Conservation (phyloP, 441 rosid species). For the Mallotus japonicus region DNA sequence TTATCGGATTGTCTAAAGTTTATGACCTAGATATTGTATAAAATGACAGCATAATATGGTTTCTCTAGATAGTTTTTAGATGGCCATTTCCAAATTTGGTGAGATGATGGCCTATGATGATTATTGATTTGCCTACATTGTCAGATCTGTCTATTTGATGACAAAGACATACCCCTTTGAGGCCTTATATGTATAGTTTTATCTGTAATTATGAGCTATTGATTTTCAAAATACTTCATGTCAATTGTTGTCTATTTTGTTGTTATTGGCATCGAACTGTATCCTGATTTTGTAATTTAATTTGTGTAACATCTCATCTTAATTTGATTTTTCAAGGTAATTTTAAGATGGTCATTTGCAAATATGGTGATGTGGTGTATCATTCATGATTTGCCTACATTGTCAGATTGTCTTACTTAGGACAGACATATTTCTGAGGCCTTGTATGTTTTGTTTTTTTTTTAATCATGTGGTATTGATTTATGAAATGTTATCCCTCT, state of each 20-base stretch:
- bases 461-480: too few relatives aligned
- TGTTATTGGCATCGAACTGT: too few relatives aligned
- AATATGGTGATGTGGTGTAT: not conserved
- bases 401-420: conserved; percentile 1
- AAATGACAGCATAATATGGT: too few relatives aligned
- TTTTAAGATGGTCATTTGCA: not conserved
- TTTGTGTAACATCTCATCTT: not conserved
- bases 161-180: too few relatives aligned
- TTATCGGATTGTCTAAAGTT: too few relatives aligned
- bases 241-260: not conserved
- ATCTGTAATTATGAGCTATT: too few relatives aligned
- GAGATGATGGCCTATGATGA: not conserved
- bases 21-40: too few relatives aligned
- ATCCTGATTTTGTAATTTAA: too few relatives aligned
- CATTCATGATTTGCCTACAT: not conserved
- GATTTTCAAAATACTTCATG: not conserved
- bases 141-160: too few relatives aligned
- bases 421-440: conserved; percentile 4
- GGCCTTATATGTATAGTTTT: too few relatives aligned
- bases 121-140: not conserved
- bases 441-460: not conserved
- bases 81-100: conserved; percentile 59
- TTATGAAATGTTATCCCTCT: not conserved
- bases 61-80: conserved; percentile 13
- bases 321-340: not conserved